Evolutionary conservation across 1,139 yeast genomes (phyloP), one percentile per base, ranked within the genome.

Genomic region (Ashbya aceris): DNA sequence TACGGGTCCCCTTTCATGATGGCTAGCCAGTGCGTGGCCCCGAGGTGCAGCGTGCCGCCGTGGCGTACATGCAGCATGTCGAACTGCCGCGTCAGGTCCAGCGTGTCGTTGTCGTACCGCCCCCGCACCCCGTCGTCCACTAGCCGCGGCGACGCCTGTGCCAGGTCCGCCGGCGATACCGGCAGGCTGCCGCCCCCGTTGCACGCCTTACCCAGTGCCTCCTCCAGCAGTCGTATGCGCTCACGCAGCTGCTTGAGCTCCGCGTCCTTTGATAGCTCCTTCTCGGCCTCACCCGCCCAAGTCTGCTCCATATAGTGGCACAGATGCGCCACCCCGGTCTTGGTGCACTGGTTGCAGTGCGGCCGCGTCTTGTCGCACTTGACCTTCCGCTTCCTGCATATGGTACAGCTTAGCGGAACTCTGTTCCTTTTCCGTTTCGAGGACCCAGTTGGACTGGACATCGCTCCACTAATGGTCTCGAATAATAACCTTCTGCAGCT

Each of bases 291-390:
- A 51, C 61, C 53, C 3, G 77, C 76, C 79, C 78, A 74, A n/a
- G 68, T 62, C 33, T 77, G 77, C 43, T 73, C 77, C 54, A 80
- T 76, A 56, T 79, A 83, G 48, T 69, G 77, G 50, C 93, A 83
- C 30, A 81, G 63, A 59, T 82, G 87, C 26, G 83, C 81, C 20
- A 82, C 82, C 11, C 85, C 83, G 42, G 82, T 80, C 62, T 77
- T 77, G 41, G 73, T 71, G 65, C 93, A 83, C 40, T 80, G 74
- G 5, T 83, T 76, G 63, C 93, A 83, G 32, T 79, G 77, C 1
- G 93, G 93, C 52, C 62, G 50, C 7, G 55, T 56, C 44, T 61
- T 61, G 56, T 80, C 87, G 69, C 87, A 80, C 52, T 70, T 71
- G 8, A 70, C 73, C 51, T 71, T 71, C 38, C 75, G 53, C 46